Percentiles rank a stretch among this genome's conserved stretches.
These are phyloP conservation scores for Oldenlandia corymbosa DNA, from an alignment of 257 asterid genomes.

Conservation along the genomic window DNA sequence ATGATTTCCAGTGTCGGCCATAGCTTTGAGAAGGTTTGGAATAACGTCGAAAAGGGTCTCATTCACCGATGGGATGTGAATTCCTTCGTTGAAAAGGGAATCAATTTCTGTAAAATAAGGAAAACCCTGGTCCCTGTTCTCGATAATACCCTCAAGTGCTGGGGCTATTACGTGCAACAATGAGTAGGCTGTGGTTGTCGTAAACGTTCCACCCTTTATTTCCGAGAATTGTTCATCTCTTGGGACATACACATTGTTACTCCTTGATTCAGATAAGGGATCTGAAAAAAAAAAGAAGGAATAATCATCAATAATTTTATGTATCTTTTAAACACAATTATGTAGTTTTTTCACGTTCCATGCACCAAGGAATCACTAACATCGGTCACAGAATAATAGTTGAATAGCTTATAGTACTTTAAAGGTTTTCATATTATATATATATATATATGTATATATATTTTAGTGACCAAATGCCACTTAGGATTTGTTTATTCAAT, in stretches of 20 bases:
- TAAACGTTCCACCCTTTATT: conserved; percentile 39
- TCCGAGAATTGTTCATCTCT: conserved; percentile 60
- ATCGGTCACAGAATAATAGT: too few relatives aligned
- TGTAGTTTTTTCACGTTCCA: too few relatives aligned
- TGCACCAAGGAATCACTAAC: too few relatives aligned
- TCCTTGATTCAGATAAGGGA: conserved; percentile 58
- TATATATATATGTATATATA: too few relatives aligned
- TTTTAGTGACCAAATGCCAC: too few relatives aligned
- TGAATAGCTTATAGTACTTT: too few relatives aligned
- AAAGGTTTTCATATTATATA: too few relatives aligned
- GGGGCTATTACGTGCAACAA: conserved; percentile 47
- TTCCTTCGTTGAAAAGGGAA: conserved; percentile 42
- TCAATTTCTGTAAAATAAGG: conserved; percentile 61
- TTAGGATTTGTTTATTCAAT: too few relatives aligned
- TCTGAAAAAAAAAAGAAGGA: too few relatives aligned
- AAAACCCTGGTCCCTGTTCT: conserved; percentile 30
- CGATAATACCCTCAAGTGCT: conserved; percentile 4
- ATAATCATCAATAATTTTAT: too few relatives aligned
- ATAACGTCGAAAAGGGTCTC: conserved; percentile 16
- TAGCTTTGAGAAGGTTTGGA: conserved; percentile 37
- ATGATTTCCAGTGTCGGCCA: conserved; percentile 16
- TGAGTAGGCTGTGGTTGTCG: conserved; percentile 33
- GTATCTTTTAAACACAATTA: too few relatives aligned
- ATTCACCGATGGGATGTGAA: conserved; percentile 20
- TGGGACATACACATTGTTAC: too few relatives aligned